Conservation (phyloP, 805 yeast species). For the Metschnikowia vanudenii region DNA sequence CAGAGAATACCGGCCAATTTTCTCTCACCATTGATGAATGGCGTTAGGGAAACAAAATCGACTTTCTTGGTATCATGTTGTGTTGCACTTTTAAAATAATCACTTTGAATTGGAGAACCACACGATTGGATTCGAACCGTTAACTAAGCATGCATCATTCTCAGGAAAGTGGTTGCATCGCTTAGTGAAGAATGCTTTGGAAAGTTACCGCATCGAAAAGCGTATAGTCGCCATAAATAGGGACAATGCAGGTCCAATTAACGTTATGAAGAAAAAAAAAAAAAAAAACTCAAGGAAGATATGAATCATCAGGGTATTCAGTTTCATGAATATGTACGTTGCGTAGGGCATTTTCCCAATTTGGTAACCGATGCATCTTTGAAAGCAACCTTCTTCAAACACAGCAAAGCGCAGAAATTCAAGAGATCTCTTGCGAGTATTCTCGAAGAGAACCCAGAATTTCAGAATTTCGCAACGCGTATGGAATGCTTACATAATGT, state of each 20-base stretch:
- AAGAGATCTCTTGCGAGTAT: not conserved
- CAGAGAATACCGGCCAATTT: not conserved
- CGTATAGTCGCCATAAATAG: slow-evolving; percentile 6
- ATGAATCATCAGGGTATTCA: not conserved
- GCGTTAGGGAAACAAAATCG: not conserved
- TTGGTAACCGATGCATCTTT: not conserved
- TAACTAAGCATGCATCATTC: not conserved
- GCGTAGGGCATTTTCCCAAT: slow-evolving; percentile 4
- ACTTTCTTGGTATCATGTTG: slow-evolving; percentile 5
- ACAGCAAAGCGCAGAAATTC: not conserved
- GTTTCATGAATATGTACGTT: slow-evolving; percentile 4
- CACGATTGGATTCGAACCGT: slow-evolving; percentile 2
- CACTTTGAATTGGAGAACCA: not conserved
- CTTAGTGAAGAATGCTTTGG: not conserved
- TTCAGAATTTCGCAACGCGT: not conserved
- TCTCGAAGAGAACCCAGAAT: not conserved
- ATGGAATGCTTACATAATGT: not conserved
- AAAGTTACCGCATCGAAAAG: slow-evolving; percentile 2
- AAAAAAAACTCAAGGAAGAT: not conserved
- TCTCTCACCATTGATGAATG: slow-evolving; percentile 2
- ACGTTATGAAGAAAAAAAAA: slow-evolving; percentile 2
- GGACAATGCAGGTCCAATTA: not conserved
- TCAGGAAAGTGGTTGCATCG: not conserved
- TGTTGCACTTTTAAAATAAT: slow-evolving; percentile 4
- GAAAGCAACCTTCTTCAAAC: slow-evolving; percentile 1